A percentile compares a stretch with the other conserved stretches of the same genome.
Conservation (phyloP, 1,284 basidiomycete genomes). For the Ganoderma meredithae region DNA sequence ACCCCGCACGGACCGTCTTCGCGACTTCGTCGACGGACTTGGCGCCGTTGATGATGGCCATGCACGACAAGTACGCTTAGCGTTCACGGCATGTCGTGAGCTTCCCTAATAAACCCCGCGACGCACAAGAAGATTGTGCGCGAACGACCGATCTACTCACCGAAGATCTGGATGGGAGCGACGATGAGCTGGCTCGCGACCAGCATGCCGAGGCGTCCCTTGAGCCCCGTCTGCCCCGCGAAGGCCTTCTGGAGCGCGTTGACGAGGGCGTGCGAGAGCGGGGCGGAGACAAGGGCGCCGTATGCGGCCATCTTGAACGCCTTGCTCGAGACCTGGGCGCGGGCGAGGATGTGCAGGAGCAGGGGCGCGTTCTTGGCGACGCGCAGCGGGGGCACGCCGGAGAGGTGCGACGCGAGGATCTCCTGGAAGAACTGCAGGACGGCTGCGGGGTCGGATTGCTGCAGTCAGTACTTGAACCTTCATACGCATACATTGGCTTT, state of each 20-base stretch:
- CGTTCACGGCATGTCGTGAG: slow-evolving; percentile 9
- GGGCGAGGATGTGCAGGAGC: slow-evolving; percentile 60
- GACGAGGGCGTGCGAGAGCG: slow-evolving; percentile 79
- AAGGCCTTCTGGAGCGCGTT: slow-evolving; percentile 79
- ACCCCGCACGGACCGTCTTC: slow-evolving; percentile 77
- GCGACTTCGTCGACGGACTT: slow-evolving; percentile 70
- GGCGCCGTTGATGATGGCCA: slow-evolving; percentile 89
- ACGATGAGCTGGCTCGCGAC: slow-evolving; percentile 82
- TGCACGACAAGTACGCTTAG: slow-evolving; percentile 70
- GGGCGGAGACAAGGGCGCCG: slow-evolving; percentile 87
- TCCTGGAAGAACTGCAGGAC: slow-evolving; percentile 82
- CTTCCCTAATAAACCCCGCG: neutral
- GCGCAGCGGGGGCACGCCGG: slow-evolving; percentile 60
- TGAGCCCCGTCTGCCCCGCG: slow-evolving; percentile 74
- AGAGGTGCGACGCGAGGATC: slow-evolving; percentile 76
- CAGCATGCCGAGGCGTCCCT: slow-evolving; percentile 77
- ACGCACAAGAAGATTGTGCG: too few relatives aligned
- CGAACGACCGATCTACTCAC: slow-evolving; percentile 49
- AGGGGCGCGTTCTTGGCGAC: slow-evolving; percentile 62
- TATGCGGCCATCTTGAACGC: slow-evolving; percentile 87
- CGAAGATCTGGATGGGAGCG: slow-evolving; percentile 77
- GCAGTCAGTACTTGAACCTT: neutral
- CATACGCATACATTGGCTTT: neutral
- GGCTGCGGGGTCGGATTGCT: slow-evolving; percentile 45
- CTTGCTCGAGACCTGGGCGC: slow-evolving; percentile 64